Evolutionary conservation across 768 basidiomycete genomes (phyloP).

Genomic region (Mycena capillaripes): DNA sequence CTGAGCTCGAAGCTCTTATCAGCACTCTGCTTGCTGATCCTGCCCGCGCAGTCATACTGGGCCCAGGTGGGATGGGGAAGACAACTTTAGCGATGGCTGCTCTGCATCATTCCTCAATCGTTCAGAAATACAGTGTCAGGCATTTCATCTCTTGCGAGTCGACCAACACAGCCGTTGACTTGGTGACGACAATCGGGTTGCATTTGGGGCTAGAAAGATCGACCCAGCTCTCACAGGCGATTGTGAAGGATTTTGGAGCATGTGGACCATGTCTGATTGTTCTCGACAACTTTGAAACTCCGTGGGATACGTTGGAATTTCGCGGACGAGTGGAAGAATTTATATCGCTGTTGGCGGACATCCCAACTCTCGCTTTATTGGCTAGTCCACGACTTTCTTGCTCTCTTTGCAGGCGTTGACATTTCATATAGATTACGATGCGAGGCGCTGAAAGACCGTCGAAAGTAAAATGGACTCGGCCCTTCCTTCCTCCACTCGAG

Average conservation of each 20-base stretch:
- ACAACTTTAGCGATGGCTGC: slow-evolving; percentile 8
- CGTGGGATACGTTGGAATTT: slow-evolving; percentile 21
- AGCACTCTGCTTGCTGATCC: background rate
- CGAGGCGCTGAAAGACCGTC: background rate
- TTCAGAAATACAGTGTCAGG: background rate
- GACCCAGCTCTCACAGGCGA: background rate
- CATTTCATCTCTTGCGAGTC: slow-evolving; percentile 28
- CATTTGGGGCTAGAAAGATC: slow-evolving; percentile 14
- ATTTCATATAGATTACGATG: background rate
- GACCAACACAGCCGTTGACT: background rate
- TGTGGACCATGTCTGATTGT: background rate
- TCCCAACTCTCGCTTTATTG: slow-evolving; percentile 11
- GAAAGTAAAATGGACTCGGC: background rate
- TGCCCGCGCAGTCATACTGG: slow-evolving; percentile 9
- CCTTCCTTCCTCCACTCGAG: background rate
- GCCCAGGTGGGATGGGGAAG: slow-evolving; percentile 24
- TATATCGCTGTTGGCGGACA: slow-evolving; percentile 14
- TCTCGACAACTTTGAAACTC: slow-evolving; percentile 30
- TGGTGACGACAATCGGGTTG: background rate
- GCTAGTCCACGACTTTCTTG: background rate
- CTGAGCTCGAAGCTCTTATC: background rate
- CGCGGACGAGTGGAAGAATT: slow-evolving; percentile 22
- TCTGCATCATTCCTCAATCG: slow-evolving; percentile 2
- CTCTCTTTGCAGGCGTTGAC: background rate
- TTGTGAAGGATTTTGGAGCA: background rate